A percentile compares a stretch with the other conserved stretches of the same genome.
Conservation (phyloP, 176 grass and related monocot genomes). For the Poa annua region DNA sequence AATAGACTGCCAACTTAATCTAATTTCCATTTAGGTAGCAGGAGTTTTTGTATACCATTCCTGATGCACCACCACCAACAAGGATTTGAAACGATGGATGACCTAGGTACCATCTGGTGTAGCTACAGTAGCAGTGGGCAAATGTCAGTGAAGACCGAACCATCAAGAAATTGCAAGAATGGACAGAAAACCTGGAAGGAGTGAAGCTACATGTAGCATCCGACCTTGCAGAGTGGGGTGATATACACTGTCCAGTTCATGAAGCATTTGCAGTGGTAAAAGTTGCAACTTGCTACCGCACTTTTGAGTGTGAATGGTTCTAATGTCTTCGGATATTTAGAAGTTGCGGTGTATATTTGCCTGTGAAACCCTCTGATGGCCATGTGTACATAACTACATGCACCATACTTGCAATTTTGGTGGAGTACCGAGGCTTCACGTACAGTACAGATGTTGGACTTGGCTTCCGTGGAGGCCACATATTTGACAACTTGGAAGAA, state of each 20-base stretch:
- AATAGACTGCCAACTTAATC: neutral
- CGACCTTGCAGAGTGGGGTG: constrained; percentile 15
- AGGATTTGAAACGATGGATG: neutral
- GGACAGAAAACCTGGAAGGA: neutral
- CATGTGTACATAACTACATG: neutral
- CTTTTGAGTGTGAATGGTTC: neutral
- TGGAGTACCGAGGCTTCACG: constrained; percentile 14
- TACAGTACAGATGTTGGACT: constrained; percentile 18
- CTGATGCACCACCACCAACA: neutral
- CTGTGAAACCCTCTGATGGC: neutral
- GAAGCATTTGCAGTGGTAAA: neutral
- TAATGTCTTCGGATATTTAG: neutral
- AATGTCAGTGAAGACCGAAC: neutral
- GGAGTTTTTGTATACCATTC: neutral
- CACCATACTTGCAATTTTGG: constrained; percentile 21
- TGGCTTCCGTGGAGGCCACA: constrained; percentile 4
- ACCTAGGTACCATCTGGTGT: constrained; percentile 7
- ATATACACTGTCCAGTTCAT: neutral
- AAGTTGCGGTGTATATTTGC: neutral
- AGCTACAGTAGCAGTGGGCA: neutral
- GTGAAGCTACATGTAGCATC: neutral
- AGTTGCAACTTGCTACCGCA: neutral
- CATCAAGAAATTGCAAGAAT: neutral
- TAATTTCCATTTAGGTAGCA: neutral
- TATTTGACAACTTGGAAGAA: neutral